Conservation (phyloP, 371 early-diverging fungal genomes). For the Apophysomyces ossiformis region DNA sequence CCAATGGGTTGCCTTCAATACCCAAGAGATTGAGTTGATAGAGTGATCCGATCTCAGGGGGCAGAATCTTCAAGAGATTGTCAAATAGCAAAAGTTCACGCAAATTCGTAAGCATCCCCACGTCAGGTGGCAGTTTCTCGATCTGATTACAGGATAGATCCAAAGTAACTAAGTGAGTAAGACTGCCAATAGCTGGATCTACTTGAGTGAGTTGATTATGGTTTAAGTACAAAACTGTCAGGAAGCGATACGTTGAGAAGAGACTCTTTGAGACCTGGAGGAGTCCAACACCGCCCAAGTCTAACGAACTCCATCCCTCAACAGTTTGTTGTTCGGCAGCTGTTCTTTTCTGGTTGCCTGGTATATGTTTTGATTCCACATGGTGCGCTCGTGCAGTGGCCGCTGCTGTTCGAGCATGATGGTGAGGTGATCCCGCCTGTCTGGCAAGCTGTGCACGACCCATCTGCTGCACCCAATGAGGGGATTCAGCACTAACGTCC, state of each 20-base stretch:
- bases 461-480: conserved; percentile 66
- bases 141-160: conserved; percentile 89
- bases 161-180: conserved; percentile 62
- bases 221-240: conserved; percentile 86
- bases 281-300: conserved; percentile 84
- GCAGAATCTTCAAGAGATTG: conserved; percentile 84
- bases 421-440: conserved; percentile 72
- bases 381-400: conserved; percentile 36
- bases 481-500: conserved; percentile 15
- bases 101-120: conserved; percentile 80
- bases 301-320: conserved; percentile 71
- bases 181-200: conserved; percentile 68
- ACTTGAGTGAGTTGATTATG: conserved; percentile 81
- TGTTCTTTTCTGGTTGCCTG: neutral
- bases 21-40: conserved; percentile 87
- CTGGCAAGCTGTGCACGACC: conserved; percentile 64
- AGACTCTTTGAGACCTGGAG: conserved; percentile 68
- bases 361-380: conserved; percentile 11
- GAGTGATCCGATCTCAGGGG: conserved; percentile 86
- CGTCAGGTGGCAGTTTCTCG: conserved; percentile 77
- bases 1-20: conserved; percentile 91
- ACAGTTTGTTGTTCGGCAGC: conserved; percentile 8
- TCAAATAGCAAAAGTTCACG: conserved; percentile 87
- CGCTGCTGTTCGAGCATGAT: conserved; percentile 73
- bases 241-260: conserved; percentile 70